These are phyloP conservation scores for Saitozyma sp. DNA, from an alignment of 768 basidiomycete species.

Conservation along the genomic window DNA sequence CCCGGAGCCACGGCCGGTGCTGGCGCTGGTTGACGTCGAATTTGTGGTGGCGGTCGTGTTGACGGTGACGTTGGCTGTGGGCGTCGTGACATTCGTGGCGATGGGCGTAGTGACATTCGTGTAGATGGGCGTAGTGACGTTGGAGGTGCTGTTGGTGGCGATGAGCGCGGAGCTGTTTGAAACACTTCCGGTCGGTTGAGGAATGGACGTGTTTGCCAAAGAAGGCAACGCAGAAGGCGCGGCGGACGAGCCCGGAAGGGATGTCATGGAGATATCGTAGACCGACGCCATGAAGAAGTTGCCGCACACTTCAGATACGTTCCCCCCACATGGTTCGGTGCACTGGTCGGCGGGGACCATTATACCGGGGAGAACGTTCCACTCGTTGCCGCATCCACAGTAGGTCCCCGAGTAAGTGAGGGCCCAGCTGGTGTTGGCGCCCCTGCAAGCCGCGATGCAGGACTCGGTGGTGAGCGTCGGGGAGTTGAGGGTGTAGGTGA, in stretches of 20 bases:
- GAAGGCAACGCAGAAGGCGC: neutral
- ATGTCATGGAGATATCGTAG: constrained; percentile 36
- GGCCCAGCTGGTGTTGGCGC: constrained; percentile 38
- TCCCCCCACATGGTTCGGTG: constrained; percentile 36
- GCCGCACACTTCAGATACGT: constrained; percentile 39
- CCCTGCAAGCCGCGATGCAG: constrained; percentile 38
- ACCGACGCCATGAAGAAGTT: constrained; percentile 26
- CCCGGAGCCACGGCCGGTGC: neutral
- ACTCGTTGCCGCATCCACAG: constrained; percentile 43
- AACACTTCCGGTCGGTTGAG: neutral
- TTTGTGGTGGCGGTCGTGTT: neutral
- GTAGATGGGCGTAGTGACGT: neutral
- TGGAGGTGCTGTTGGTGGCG: neutral
- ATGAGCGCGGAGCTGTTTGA: too few relatives aligned
- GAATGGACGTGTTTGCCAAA: neutral
- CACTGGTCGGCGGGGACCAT: constrained; percentile 33
- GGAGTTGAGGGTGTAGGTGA: constrained; percentile 31
- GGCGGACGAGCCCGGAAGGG: neutral
- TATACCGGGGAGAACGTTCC: constrained; percentile 19
- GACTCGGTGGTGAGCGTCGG: constrained; percentile 37
- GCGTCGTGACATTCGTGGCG: neutral
- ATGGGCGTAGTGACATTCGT: neutral
- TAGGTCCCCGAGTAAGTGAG: constrained; percentile 25
- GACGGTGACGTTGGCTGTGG: neutral
- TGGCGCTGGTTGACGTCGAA: neutral